Evolutionary conservation across 768 basidiomycete species (phyloP), one percentile per base, ranked within the genome.

Genomic region (Tricholoma furcatifolium): DNA sequence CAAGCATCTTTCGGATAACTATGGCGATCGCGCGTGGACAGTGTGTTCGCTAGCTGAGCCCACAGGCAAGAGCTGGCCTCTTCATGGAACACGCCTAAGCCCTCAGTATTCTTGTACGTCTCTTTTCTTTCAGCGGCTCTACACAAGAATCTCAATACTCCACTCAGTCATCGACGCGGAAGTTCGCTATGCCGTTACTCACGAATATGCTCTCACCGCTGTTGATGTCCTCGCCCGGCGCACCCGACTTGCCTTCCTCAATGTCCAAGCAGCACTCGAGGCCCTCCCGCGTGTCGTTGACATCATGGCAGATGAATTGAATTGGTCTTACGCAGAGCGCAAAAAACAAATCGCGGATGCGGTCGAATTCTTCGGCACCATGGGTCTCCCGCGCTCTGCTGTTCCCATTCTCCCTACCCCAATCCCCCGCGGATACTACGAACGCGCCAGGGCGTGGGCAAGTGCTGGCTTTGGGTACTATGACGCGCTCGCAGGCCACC

Each of bases 11-110:
- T 84, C 93, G n/a, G 86, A 91, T 49, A 90, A 86, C 62, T 98
- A 99, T 64, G 96, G 96, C 21, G 94, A 97, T 69, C 88, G 94
- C 47, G 94, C 96, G 0, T 98, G 96, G 96, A 88, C 89, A 0
- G 91, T 98, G 0, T 90, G 88, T 61, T 82, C 84, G 0, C 80
- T 94, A 52, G 87, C 90, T 1, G 77, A 85, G 45, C 82, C 85
- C 3, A 93, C 91, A 0, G 88, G 88, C 24, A 76, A 78, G 50
- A 77, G 74, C 10, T 95, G 90, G 93, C 93, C 94, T n/a, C 70
- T 93, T 10, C 85, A 95, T 63, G 95, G 93, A 21, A 76, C 81
- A 48, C 79, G 88, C 4, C 73, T 99, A 18, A 77, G 74, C 27
- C 70, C 81, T 2, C 76, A 79, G 52, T 93, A 96, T 65, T 87